Percentiles rank a stretch among this genome's conserved stretches.
These are phyloP conservation scores for Dicorynia guianensis DNA, from an alignment of 306 rosid genomes.

Conservation along the genomic window DNA sequence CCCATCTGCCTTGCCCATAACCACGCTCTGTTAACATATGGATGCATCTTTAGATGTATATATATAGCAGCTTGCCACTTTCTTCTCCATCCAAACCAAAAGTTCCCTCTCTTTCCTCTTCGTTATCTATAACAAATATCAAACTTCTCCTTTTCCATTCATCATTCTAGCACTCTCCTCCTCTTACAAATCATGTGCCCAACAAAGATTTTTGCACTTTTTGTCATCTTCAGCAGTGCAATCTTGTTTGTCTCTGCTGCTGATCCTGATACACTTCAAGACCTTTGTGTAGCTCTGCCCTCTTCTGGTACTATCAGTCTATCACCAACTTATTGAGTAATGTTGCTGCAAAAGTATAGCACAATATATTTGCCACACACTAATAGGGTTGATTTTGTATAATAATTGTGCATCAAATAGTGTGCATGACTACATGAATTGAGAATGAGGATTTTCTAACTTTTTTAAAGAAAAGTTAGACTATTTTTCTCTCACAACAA, in stretches of 20 bases:
- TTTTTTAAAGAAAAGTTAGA: no score
- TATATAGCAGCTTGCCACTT: conserved; percentile 24
- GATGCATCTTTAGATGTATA: conserved; percentile 24
- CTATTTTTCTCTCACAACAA: no score
- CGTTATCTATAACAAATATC: neutral
- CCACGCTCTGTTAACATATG: neutral
- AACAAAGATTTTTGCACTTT: conserved; percentile 25
- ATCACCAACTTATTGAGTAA: no score
- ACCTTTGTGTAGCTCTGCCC: conserved; percentile 65
- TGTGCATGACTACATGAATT: no score
- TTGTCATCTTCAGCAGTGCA: conserved; percentile 41
- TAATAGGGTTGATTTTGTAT: no score
- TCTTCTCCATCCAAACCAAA: conserved; percentile 36
- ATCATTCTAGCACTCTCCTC: conserved; percentile 13
- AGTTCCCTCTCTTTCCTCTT: conserved; percentile 17
- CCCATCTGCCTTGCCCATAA: conserved; percentile 13
- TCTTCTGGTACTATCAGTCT: conserved; percentile 46
- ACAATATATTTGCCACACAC: no score
- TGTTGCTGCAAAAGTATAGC: no score
- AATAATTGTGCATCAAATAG: no score
- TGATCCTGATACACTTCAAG: conserved; percentile 65
- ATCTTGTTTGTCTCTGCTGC: conserved; percentile 43
- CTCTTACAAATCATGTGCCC: conserved; percentile 45
- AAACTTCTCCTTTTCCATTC: conserved; percentile 1
- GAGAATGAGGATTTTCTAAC: no score